phyloP scores from a whole-genome alignment of 2,329 filamentous ascomycete genomes.

The Paradendryphiella salina region DNA sequence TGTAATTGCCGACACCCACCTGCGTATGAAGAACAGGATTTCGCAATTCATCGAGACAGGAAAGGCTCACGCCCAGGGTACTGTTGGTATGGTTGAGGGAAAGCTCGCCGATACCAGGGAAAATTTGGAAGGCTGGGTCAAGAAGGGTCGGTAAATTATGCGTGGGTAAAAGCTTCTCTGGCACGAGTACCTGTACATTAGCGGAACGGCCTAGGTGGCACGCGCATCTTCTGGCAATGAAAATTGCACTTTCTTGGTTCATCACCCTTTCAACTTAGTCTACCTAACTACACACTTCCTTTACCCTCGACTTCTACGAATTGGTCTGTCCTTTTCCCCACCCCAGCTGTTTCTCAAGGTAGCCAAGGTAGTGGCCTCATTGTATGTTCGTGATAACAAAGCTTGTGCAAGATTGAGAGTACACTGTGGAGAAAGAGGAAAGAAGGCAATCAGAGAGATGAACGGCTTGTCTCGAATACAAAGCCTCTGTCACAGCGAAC shows the following conservation, averaged over 20 bases:
- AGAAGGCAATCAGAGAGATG: no score
- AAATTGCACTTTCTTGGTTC: constrained; percentile 5
- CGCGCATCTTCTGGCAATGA: constrained; percentile 5
- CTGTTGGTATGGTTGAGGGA: constrained; percentile 73
- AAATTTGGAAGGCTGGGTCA: constrained; percentile 84
- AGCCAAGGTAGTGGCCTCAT: background rate
- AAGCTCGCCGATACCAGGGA: constrained; percentile 77
- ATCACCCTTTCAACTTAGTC: background rate
- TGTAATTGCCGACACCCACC: constrained; percentile 77
- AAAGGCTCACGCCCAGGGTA: constrained; percentile 72
- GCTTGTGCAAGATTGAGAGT: background rate
- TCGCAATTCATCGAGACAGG: constrained; percentile 72
- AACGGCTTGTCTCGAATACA: background rate
- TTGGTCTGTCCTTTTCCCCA: background rate
- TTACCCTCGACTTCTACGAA: background rate
- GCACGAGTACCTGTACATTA: constrained; percentile 24
- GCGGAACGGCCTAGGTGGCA: constrained; percentile 9
- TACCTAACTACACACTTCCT: background rate
- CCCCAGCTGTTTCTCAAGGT: background rate
- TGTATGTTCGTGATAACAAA: background rate
- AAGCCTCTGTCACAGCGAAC: no score
- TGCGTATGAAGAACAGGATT: constrained; percentile 69
- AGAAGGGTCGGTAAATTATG: constrained; percentile 73
- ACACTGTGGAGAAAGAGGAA: background rate
- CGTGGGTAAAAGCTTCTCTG: constrained; percentile 10